phyloP scores from a whole-genome alignment of 345 rosid genomes.

The Stellera chamaejasme region DNA sequence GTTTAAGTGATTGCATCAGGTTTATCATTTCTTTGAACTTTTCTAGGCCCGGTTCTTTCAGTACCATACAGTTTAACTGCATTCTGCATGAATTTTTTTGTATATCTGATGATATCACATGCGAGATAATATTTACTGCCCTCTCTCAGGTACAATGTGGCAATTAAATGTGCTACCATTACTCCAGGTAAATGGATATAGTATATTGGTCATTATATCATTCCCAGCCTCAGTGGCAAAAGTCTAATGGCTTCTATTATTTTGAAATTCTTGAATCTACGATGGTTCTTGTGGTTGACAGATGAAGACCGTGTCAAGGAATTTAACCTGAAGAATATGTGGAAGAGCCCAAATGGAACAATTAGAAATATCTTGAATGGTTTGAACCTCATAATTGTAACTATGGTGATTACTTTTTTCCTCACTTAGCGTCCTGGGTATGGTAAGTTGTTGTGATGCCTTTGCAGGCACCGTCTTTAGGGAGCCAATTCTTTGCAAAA shows the following conservation, averaged over 20 bases:
- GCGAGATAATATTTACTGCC: too few species aligned
- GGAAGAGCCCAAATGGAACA: slow-evolving; percentile 98
- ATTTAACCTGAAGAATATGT: slow-evolving; percentile 85
- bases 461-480: slow-evolving; percentile 90
- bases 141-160: slow-evolving; percentile 77
- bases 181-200: slow-evolving; percentile 71
- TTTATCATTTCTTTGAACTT: too few species aligned
- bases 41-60: too few species aligned
- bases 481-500: slow-evolving; percentile 95
- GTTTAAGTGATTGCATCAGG: too few species aligned
- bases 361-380: slow-evolving; percentile 95
- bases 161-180: slow-evolving; percentile 96
- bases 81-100: background rate
- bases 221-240: background rate
- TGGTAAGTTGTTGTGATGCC: slow-evolving; percentile 8
- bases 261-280: background rate
- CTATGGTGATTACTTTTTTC: slow-evolving; percentile 4
- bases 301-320: slow-evolving; percentile 93
- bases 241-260: slow-evolving; percentile 1
- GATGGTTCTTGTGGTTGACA: slow-evolving; percentile 20
- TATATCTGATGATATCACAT: background rate
- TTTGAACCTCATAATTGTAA: slow-evolving; percentile 18
- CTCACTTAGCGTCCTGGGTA: background rate
- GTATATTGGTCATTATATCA: background rate
- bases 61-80: too few species aligned